phyloP scores from a whole-genome alignment of 208 protist species.

The Trypanosoma lewisi region DNA sequence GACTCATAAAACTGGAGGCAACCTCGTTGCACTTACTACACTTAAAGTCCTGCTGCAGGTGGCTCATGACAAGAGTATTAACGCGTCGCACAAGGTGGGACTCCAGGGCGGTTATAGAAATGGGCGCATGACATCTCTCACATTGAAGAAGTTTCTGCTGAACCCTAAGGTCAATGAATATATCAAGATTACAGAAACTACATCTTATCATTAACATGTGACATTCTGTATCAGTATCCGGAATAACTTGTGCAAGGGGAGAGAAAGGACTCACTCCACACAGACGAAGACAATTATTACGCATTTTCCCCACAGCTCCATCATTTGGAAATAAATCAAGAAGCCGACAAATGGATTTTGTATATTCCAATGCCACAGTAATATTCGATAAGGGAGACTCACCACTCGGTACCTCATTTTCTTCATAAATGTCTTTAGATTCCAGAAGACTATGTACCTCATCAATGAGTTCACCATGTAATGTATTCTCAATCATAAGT shows the following conservation, averaged over 20 bases:
- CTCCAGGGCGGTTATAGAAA: slow-evolving; percentile 59
- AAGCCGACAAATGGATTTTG: slow-evolving; percentile 67
- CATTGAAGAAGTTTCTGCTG: slow-evolving; percentile 53
- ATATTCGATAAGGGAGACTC: slow-evolving; percentile 34
- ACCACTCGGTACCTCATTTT: slow-evolving; percentile 36
- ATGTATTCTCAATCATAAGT: slow-evolving; percentile 39
- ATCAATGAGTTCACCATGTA: slow-evolving; percentile 78
- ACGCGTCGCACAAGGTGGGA: slow-evolving; percentile 78
- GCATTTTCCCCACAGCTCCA: slow-evolving; percentile 59
- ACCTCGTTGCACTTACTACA: slow-evolving; percentile 85
- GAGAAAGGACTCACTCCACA: slow-evolving; percentile 88
- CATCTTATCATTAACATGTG: slow-evolving; percentile 54
- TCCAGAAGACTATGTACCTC: slow-evolving; percentile 75
- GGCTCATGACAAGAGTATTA: slow-evolving; percentile 47
- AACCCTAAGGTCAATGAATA: slow-evolving; percentile 55
- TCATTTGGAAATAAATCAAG: slow-evolving; percentile 73
- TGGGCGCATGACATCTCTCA: slow-evolving; percentile 64
- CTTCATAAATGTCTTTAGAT: slow-evolving; percentile 50
- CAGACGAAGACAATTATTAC: slow-evolving; percentile 88
- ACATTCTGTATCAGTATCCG: slow-evolving; percentile 37
- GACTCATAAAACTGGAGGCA: slow-evolving; percentile 51
- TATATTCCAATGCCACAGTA: slow-evolving; percentile 72
- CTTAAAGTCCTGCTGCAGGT: slow-evolving; percentile 82
- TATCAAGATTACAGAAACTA: slow-evolving; percentile 72
- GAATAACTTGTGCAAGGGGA: slow-evolving; percentile 40